Percentiles rank a stretch among this genome's conserved stretches.
Evolutionary conservation across 257 asterid species (phyloP).

Genomic region (Paraleonurus japonicus): DNA sequence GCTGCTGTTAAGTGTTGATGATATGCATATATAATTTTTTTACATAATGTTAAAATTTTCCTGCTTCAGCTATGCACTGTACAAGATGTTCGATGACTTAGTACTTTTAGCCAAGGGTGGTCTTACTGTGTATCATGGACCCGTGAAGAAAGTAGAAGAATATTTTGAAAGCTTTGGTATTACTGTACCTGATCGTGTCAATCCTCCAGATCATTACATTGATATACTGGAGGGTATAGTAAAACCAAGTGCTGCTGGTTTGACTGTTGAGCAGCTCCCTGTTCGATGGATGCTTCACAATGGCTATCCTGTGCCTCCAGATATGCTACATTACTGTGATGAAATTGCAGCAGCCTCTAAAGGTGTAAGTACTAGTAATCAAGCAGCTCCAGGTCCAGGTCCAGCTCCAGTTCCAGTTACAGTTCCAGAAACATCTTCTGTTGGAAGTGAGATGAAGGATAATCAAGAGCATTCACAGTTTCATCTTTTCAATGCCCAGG

Average conservation of each 20-base stretch:
- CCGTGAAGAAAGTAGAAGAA: constrained; percentile 90
- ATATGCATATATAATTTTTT: constrained; percentile 9
- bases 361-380: constrained; percentile 36
- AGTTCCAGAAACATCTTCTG: constrained; percentile 38
- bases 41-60: background rate
- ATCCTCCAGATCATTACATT: constrained; percentile 91
- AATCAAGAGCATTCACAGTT: constrained; percentile 42
- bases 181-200: constrained; percentile 75
- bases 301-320: constrained; percentile 90
- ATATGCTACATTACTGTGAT: constrained; percentile 82
- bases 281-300: constrained; percentile 99
- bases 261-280: constrained; percentile 80
- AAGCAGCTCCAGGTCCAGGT: constrained; percentile 28
- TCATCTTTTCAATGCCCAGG: constrained; percentile 38
- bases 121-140: constrained; percentile 80
- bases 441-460: constrained; percentile 38
- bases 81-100: constrained; percentile 94
- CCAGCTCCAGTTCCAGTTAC: constrained; percentile 18
- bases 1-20: background rate
- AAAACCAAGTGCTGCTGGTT: constrained; percentile 56
- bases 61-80: constrained; percentile 76
- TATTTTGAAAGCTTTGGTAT: constrained; percentile 74
- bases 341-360: constrained; percentile 67
- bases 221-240: constrained; percentile 89
- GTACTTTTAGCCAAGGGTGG: constrained; percentile 97